phyloP scores from a whole-genome alignment of 1,139 yeast genomes.

The Blastobotrys petasosporus region DNA sequence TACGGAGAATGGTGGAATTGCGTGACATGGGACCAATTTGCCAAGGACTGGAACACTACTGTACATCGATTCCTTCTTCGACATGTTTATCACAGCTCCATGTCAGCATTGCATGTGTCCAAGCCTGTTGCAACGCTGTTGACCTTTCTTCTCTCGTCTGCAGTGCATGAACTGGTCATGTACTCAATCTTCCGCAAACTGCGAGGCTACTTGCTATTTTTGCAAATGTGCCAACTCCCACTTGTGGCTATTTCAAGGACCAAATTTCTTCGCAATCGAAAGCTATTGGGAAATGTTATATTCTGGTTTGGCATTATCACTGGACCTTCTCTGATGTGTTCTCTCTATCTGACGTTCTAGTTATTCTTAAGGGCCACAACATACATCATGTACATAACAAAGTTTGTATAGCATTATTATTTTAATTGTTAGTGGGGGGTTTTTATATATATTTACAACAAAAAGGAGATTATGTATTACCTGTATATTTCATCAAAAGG shows the following conservation, averaged over 20 bases:
- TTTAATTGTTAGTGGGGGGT: neutral
- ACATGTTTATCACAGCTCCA: slow-evolving; percentile 90
- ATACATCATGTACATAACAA: no score
- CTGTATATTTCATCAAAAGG: slow-evolving; percentile 90
- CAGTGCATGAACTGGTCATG: slow-evolving; percentile 91
- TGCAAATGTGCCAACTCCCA: slow-evolving; percentile 74
- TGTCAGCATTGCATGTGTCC: slow-evolving; percentile 64
- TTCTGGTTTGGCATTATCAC: slow-evolving; percentile 91
- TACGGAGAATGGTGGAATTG: slow-evolving; percentile 99
- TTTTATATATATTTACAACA: neutral
- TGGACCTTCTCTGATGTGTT: slow-evolving; percentile 87
- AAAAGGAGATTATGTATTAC: slow-evolving; percentile 25
- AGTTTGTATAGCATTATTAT: neutral
- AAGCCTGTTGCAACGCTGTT: slow-evolving; percentile 65
- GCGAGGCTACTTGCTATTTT: slow-evolving; percentile 68
- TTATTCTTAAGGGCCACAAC: neutral
- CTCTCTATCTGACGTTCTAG: slow-evolving; percentile 72
- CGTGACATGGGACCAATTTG: slow-evolving; percentile 87
- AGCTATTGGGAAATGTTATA: slow-evolving; percentile 64
- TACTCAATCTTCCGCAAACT: slow-evolving; percentile 72
- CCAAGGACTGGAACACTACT: slow-evolving; percentile 91
- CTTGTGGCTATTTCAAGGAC: slow-evolving; percentile 35
- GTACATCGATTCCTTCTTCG: slow-evolving; percentile 87
- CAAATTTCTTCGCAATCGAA: slow-evolving; percentile 42
- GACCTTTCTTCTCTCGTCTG: slow-evolving; percentile 75